Evolutionary conservation across 2,329 filamentous ascomycete species (phyloP).

Genomic region (Bisporella sp.): DNA sequence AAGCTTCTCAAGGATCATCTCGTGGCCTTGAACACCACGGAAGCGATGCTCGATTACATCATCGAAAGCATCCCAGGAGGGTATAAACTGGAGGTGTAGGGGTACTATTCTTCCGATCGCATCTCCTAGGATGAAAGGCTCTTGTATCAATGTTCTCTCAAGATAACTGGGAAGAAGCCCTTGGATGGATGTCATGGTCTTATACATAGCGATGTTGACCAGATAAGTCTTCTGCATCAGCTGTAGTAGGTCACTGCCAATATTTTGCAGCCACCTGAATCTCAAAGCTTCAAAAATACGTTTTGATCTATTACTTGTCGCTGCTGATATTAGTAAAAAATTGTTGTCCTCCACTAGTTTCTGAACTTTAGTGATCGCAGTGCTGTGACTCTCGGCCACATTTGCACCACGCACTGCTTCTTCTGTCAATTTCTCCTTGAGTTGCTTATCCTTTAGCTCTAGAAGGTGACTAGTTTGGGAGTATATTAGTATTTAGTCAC

Average conservation of each 20-base stretch:
- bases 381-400: neutral
- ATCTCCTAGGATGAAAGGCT: constrained; percentile 1
- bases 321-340: neutral
- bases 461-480: neutral
- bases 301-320: neutral
- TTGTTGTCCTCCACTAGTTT: neutral
- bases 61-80: neutral
- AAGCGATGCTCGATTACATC: neutral
- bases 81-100: neutral
- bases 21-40: neutral
- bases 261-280: neutral
- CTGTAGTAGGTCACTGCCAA: neutral
- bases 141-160: neutral
- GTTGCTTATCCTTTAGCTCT: neutral
- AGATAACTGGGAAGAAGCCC: neutral
- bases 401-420: neutral
- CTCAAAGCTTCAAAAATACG: neutral
- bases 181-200: neutral
- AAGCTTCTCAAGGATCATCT: neutral
- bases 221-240: neutral
- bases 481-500: neutral
- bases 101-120: neutral
- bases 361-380: neutral
- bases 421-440: neutral
- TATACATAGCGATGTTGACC: neutral